phyloP scores from a whole-genome alignment of 2,329 filamentous ascomycete genomes.

The Penicillium sp. region DNA sequence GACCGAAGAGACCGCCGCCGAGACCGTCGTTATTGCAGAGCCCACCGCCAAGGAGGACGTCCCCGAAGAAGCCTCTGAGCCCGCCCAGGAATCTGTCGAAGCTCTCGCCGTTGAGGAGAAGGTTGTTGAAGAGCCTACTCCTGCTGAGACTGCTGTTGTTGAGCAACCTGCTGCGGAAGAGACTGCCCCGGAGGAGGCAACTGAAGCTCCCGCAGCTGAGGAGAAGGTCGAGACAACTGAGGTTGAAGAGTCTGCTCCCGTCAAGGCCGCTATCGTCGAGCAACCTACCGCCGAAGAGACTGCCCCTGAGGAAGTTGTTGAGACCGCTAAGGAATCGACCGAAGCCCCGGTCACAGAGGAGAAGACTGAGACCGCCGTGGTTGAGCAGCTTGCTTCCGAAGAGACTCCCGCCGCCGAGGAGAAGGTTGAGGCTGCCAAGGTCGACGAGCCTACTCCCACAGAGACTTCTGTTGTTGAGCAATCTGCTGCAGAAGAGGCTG shows the following conservation, averaged over 20 bases:
- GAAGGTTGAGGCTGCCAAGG: neutral
- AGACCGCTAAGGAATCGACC: neutral
- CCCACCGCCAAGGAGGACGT: neutral
- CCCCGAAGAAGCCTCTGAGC: neutral
- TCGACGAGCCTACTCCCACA: neutral
- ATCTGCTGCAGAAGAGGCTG: neutral
- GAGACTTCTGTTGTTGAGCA: neutral
- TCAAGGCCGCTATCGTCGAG: slow-evolving; percentile 33
- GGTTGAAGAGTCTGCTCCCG: slow-evolving; percentile 7
- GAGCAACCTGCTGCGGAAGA: neutral
- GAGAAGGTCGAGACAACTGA: neutral
- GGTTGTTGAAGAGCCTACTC: neutral
- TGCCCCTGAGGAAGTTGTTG: neutral
- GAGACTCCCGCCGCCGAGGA: neutral
- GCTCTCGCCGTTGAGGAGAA: neutral
- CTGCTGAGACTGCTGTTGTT: neutral
- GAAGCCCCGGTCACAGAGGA: neutral
- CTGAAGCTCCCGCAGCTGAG: neutral
- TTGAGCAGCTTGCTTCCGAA: neutral
- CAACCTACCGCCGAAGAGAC: slow-evolving; percentile 22
- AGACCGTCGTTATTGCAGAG: neutral
- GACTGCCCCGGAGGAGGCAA: slow-evolving; percentile 8
- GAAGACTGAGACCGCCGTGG: neutral
- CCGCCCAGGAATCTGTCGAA: neutral
- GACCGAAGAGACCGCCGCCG: neutral